These are phyloP conservation scores for Spergularia marina DNA, from an alignment of 148 eudicot species.

Conservation along the genomic window DNA sequence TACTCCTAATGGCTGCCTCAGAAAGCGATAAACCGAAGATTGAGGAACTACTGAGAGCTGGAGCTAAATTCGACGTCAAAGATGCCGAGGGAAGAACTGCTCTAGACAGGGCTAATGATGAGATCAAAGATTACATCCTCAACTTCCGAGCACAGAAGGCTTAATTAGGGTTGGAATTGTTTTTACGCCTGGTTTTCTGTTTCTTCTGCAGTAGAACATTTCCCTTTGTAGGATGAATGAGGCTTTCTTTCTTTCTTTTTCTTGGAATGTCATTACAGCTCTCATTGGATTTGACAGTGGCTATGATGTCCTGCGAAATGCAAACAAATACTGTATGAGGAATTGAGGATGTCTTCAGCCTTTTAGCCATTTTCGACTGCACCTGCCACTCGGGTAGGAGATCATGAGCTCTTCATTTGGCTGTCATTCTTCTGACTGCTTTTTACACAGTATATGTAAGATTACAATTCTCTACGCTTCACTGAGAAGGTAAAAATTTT, in stretches of 20 bases:
- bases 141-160: conserved; percentile 57
- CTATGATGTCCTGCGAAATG: neutral
- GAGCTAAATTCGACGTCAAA: conserved; percentile 69
- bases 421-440: no score
- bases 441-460: no score
- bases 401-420: no score
- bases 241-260: neutral
- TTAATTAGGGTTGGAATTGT: conserved; percentile 15
- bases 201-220: neutral
- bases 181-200: neutral
- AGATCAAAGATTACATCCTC: conserved; percentile 69
- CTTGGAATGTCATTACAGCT: neutral
- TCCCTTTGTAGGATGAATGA: conserved; percentile 4
- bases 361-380: no score
- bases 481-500: no score
- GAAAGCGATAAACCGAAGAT: conserved; percentile 88
- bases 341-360: no score
- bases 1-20: conserved; percentile 80
- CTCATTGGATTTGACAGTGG: neutral
- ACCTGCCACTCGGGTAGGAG: neutral
- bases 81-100: conserved; percentile 85
- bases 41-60: conserved; percentile 83
- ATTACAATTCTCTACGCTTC: no score
- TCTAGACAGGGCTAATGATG: conserved; percentile 61
- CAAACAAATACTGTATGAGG: no score